These are phyloP conservation scores for Hirschfeldia incana DNA, from an alignment of 345 rosid species.

Conservation along the genomic window DNA sequence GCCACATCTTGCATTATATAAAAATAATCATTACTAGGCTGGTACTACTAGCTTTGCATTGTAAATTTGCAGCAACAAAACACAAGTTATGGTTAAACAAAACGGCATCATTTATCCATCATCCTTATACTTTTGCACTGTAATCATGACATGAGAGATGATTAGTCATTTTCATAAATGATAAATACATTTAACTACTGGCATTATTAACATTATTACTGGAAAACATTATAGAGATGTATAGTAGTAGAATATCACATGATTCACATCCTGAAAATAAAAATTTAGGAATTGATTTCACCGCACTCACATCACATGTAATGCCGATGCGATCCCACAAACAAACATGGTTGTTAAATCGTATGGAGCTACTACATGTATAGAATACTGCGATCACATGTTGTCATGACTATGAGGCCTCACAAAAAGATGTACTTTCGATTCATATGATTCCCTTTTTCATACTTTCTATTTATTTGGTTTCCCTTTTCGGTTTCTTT, in stretches of 20 bases:
- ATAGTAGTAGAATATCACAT: background rate
- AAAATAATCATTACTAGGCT: background rate
- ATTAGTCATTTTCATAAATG: background rate
- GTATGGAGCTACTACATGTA: slow-evolving; percentile 7
- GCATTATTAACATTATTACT: background rate
- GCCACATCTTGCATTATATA: background rate
- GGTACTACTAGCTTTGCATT: background rate
- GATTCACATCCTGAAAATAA: background rate
- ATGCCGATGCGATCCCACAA: slow-evolving; percentile 33
- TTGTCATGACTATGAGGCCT: slow-evolving; percentile 26
- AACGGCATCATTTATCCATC: slow-evolving; percentile 1
- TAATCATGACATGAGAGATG: slow-evolving; percentile 16
- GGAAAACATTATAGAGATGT: background rate
- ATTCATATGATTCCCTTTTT: slow-evolving; percentile 9
- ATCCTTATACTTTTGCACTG: background rate
- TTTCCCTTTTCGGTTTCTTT: background rate
- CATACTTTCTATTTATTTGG: background rate
- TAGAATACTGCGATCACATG: slow-evolving; percentile 24
- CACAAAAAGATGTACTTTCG: slow-evolving; percentile 3
- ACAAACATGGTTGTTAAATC: slow-evolving; percentile 19
- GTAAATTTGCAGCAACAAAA: background rate
- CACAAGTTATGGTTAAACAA: background rate
- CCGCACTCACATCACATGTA: slow-evolving; percentile 25
- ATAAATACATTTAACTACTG: background rate
- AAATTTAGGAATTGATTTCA: background rate